Conservation (phyloP, 257 asterid genomes). For the Przewalskia tangutica region DNA sequence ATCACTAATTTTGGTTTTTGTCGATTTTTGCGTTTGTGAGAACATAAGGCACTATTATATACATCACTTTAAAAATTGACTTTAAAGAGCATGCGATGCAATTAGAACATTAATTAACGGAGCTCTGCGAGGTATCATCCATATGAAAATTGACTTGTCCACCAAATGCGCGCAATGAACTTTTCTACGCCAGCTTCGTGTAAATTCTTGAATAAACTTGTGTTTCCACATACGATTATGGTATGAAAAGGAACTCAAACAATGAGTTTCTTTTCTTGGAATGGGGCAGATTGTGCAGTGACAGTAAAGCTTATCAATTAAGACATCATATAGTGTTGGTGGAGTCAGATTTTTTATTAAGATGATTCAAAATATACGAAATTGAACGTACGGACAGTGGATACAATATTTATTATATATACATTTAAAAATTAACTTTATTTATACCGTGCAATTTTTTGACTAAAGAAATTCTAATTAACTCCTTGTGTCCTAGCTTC, state of each 20-base stretch:
- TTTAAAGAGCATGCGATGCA: background rate
- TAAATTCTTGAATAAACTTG: background rate
- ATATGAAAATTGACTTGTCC: background rate
- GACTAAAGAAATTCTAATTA: no score
- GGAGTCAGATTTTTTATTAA: background rate
- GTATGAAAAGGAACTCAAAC: background rate
- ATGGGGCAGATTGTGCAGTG: background rate
- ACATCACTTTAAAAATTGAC: no score
- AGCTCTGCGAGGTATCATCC: background rate
- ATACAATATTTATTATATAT: background rate
- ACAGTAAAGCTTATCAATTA: background rate
- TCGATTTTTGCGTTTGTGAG: background rate
- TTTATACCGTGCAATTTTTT: background rate
- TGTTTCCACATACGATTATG: background rate
- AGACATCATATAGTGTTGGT: background rate
- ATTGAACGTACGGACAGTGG: background rate
- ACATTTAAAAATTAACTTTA: no score
- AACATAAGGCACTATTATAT: background rate
- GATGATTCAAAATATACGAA: background rate
- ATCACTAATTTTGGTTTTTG: background rate
- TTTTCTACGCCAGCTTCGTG: background rate
- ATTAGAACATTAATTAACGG: background rate
- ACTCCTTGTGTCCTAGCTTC: no score
- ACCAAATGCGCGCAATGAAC: background rate
- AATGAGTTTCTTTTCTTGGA: no score